A percentile compares a stretch with the other conserved stretches of the same genome.
phyloP scores from a whole-genome alignment of 768 basidiomycete species.

The Russula abietina region DNA sequence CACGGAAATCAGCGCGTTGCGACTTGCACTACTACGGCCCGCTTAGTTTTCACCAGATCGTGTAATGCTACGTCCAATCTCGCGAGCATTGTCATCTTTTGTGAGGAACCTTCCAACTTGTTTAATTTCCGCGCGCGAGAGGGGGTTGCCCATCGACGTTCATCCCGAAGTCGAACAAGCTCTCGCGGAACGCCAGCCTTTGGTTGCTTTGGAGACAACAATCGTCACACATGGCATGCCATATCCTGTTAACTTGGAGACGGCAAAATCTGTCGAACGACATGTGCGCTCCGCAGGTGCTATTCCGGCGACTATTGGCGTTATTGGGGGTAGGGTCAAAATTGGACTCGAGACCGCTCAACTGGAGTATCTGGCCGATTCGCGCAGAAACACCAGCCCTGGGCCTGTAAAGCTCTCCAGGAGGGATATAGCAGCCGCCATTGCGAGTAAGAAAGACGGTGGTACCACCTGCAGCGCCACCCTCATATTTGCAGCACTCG shows the following conservation, averaged over 20 bases:
- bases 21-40: neutral
- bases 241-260: constrained; percentile 66
- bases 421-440: constrained; percentile 72
- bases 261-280: constrained; percentile 63
- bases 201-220: constrained; percentile 90
- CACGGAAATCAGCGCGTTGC: neutral
- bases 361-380: constrained; percentile 61
- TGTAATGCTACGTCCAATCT: constrained; percentile 10
- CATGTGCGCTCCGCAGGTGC: constrained; percentile 70
- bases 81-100: constrained; percentile 12
- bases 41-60: neutral
- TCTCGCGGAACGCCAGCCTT: constrained; percentile 51
- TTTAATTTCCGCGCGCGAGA: constrained; percentile 26
- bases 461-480: constrained; percentile 76
- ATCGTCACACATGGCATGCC: constrained; percentile 93
- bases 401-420: constrained; percentile 61
- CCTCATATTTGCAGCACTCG: constrained; percentile 65
- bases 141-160: constrained; percentile 47
- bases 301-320: constrained; percentile 86
- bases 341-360: constrained; percentile 68
- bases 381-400: constrained; percentile 32
- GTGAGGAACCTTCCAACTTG: constrained; percentile 20
- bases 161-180: constrained; percentile 84
- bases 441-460: constrained; percentile 63
- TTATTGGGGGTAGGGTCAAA: constrained; percentile 79